Evolutionary conservation across 148 eudicot genomes (phyloP).

Genomic region (Spergularia marina): DNA sequence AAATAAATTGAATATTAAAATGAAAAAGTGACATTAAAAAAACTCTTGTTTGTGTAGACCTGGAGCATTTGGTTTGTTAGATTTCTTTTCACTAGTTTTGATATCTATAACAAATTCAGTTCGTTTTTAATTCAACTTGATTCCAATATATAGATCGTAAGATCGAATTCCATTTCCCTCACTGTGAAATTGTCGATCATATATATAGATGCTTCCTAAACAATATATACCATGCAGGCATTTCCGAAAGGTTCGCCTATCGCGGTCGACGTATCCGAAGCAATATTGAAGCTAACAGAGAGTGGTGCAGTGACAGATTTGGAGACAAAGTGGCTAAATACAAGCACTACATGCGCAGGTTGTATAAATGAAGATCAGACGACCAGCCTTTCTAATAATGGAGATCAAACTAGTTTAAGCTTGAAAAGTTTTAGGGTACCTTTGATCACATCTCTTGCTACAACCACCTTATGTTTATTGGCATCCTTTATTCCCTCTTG

Average conservation of each 20-base stretch:
- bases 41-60: no score
- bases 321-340: not conserved
- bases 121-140: no score
- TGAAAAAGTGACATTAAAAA: no score
- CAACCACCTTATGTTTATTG: slow-evolving; percentile 18
- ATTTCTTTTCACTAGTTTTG: no score
- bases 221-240: slow-evolving; percentile 24
- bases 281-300: slow-evolving; percentile 28
- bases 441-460: slow-evolving; percentile 7
- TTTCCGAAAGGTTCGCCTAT: slow-evolving; percentile 38
- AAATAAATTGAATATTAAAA: no score
- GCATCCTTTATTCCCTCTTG: slow-evolving; percentile 10
- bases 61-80: no score
- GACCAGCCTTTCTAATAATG: not conserved
- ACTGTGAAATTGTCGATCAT: no score
- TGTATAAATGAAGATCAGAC: not conserved
- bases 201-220: no score
- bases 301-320: slow-evolving; percentile 9
- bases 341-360: not conserved
- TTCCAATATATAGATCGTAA: not conserved
- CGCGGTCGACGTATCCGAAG: slow-evolving; percentile 30
- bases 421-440: slow-evolving; percentile 26
- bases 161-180: no score
- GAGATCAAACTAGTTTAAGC: slow-evolving; percentile 6
- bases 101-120: no score